Base-by-base conservation (phyloP, 257 asterid genomes). In the Leptodermis oblonga region DNA sequence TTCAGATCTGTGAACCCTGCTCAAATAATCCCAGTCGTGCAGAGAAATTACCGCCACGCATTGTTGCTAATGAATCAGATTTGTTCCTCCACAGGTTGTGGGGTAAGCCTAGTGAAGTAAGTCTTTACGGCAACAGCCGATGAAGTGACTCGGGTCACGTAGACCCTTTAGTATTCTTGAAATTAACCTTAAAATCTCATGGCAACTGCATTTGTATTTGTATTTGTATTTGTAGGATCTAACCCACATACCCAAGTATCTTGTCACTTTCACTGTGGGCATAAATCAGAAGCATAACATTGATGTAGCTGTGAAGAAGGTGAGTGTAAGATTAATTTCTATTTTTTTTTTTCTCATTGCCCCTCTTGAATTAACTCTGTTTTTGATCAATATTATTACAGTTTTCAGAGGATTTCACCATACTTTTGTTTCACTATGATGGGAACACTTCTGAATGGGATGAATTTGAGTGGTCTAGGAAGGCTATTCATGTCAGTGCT, bases 81-180 rank as follows among this genome's bases (percentile, higher is more conserved):
- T 78, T 81, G 28, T 81, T 77, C 75, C 85, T 78, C 60, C 88
- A 90, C 36, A 81, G 92, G 73, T 82, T 93, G 63, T 88, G 96
- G 95, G 97, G 97, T 18, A 65, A 72, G 52, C 97, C 99, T 5
- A 83, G 78, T 33, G 92, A 93, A 81, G 97, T 87, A 78, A 78
- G 86, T 68, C 25, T 61, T 58, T 31, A 28, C 12, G 34, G n/a
- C n/a, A n/a, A n/a, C n/a, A n/a, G n/a, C n/a, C n/a, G n/a, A n/a
- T n/a, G n/a, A n/a, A n/a, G n/a, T n/a, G n/a, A n/a, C n/a, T n/a
- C n/a, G n/a, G n/a, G n/a, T n/a, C n/a, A n/a, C n/a, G n/a, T n/a
- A n/a, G n/a, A 23, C 10, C 11, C 15, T 13, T 58, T 31, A 1
- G 10, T 65, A 54, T 28, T 25, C 34, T 56, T 43, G 60, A 64